These are phyloP conservation scores for Talaromyces sp. DNA, from an alignment of 2,329 filamentous ascomycete genomes.

Conservation along the genomic window DNA sequence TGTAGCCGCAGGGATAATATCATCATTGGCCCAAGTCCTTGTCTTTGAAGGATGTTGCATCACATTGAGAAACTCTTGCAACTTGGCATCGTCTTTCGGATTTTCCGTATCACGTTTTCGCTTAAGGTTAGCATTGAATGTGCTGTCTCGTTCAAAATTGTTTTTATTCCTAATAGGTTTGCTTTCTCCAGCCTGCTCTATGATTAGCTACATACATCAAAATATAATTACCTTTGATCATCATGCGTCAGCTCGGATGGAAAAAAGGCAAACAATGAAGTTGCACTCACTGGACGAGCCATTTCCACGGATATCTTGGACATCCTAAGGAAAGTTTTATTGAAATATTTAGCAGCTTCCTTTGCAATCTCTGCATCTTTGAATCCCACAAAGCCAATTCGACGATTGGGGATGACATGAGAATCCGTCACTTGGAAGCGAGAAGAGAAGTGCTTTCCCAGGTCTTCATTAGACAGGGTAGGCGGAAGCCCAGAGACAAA, in stretches of 20 bases:
- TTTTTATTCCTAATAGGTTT: slow-evolving; percentile 25
- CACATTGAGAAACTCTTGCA: slow-evolving; percentile 80
- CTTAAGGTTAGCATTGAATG: slow-evolving; percentile 35
- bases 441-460: slow-evolving; percentile 83
- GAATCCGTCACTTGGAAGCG: slow-evolving; percentile 81
- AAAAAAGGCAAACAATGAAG: slow-evolving; percentile 22
- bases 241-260: slow-evolving; percentile 37
- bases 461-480: slow-evolving; percentile 77
- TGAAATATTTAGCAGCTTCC: slow-evolving; percentile 89
- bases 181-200: slow-evolving; percentile 41
- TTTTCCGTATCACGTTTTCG: slow-evolving; percentile 45
- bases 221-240: slow-evolving; percentile 25
- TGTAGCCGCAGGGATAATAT: slow-evolving; percentile 34
- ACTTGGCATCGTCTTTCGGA: slow-evolving; percentile 71
- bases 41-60: slow-evolving; percentile 69
- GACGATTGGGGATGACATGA: slow-evolving; percentile 82
- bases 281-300: slow-evolving; percentile 68
- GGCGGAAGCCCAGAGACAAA: slow-evolving; percentile 76
- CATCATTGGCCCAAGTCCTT: slow-evolving; percentile 62
- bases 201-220: slow-evolving; percentile 24
- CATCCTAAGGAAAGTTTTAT: slow-evolving; percentile 93
- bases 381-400: slow-evolving; percentile 95
- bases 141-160: slow-evolving; percentile 26
- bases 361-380: slow-evolving; percentile 76
- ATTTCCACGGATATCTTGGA: slow-evolving; percentile 88